A percentile compares a stretch with the other conserved stretches of the same genome.
Evolutionary conservation across 345 rosid genomes (phyloP).

Genomic region (Lepidium africanum): DNA sequence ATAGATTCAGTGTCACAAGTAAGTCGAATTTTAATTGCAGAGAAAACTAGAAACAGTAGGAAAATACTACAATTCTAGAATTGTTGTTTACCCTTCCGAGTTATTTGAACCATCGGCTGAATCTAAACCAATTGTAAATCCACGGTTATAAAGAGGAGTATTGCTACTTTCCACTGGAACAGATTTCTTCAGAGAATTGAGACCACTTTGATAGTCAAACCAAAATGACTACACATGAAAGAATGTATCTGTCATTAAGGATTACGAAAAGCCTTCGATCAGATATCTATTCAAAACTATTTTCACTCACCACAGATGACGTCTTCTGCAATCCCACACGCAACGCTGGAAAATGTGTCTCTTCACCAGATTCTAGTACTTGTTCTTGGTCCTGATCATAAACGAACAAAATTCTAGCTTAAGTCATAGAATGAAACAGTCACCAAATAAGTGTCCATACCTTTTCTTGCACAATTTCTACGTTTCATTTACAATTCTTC

Average conservation of each 20-base stretch:
- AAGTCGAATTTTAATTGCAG: neutral
- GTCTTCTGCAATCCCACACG: constrained; percentile 52
- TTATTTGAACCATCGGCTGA: constrained; percentile 54
- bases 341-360: constrained; percentile 81
- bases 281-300: neutral
- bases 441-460: neutral
- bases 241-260: neutral
- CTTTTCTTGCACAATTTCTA: neutral
- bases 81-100: constrained; percentile 50
- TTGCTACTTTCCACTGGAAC: constrained; percentile 40
- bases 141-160: constrained; percentile 91
- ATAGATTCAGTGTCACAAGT: neutral
- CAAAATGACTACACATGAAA: constrained; percentile 68
- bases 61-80: neutral
- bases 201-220: constrained; percentile 62
- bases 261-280: neutral
- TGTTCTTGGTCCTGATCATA: constrained; percentile 54
- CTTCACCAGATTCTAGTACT: constrained; percentile 71
- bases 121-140: constrained; percentile 69
- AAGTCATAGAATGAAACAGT: neutral
- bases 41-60: neutral
- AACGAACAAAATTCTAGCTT: neutral
- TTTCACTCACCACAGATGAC: constrained; percentile 64
- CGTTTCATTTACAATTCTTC: neutral
- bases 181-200: constrained; percentile 23